These are phyloP conservation scores for Amorphotheca resinae DNA, from an alignment of 495 filamentous ascomycete genomes.

Conservation along the genomic window DNA sequence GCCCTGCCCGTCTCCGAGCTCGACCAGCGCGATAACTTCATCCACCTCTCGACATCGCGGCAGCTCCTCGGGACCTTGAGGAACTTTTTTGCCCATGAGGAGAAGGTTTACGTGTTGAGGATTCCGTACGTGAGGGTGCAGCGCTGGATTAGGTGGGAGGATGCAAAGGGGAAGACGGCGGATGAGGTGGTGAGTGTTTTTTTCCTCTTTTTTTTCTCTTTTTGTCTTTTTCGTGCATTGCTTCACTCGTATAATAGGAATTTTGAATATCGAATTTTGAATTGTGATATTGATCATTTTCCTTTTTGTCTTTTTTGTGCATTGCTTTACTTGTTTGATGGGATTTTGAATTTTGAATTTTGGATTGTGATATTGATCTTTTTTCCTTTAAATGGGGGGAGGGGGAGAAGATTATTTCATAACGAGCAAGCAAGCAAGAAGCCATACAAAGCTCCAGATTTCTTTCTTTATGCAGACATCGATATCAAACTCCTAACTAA, in stretches of 20 bases:
- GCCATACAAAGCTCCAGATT: neutral
- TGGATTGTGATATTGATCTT: too few relatives aligned
- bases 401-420: too few relatives aligned
- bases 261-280: neutral
- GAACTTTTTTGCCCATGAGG: conserved; percentile 17
- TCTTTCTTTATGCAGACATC: too few relatives aligned
- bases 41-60: conserved; percentile 24
- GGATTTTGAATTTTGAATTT: too few relatives aligned
- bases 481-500: too few relatives aligned
- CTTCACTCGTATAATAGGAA: neutral
- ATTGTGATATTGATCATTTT: too few relatives aligned
- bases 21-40: conserved; percentile 24
- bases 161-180: conserved; percentile 9
- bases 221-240: neutral
- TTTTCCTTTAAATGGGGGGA: too few relatives aligned
- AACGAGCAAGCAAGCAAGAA: too few relatives aligned
- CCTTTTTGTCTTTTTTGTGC: too few relatives aligned
- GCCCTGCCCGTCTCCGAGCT: conserved; percentile 21
- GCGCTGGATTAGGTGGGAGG: conserved; percentile 19
- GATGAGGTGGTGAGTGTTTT: conserved; percentile 5
- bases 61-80: conserved; percentile 22
- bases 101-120: conserved; percentile 18
- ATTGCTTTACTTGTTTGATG: too few relatives aligned
- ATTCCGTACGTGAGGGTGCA: conserved; percentile 16
- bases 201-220: neutral